Evolutionary conservation across 139 green algal species (phyloP).

Genomic region (Microglena sp.): DNA sequence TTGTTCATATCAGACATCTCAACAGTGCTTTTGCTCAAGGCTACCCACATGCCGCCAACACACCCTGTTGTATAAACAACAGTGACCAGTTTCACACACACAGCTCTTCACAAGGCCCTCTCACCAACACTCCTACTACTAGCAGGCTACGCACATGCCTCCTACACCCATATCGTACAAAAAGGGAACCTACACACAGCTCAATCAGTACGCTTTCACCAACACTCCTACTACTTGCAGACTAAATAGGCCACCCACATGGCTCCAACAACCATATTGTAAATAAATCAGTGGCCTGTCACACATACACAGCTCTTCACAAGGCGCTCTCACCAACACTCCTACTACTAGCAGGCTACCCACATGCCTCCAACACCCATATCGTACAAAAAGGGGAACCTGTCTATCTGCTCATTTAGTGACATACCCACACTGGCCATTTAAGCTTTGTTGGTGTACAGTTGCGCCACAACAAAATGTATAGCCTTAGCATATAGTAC

Average conservation of each 20-base stretch:
- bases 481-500: too few relatives aligned
- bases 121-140: too few relatives aligned
- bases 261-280: not conserved
- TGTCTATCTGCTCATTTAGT: constrained; percentile 73
- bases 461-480: constrained; percentile 34
- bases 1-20: not conserved
- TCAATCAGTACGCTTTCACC: too few relatives aligned
- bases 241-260: not conserved
- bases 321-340: not conserved
- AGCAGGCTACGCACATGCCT: too few relatives aligned
- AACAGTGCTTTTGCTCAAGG: not conserved
- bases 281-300: not conserved
- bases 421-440: constrained; percentile 58
- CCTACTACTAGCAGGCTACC: not conserved
- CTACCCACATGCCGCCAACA: too few relatives aligned
- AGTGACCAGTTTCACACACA: too few relatives aligned
- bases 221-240: too few relatives aligned
- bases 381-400: too few relatives aligned
- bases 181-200: too few relatives aligned
- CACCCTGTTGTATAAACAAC: too few relatives aligned
- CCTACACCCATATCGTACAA: too few relatives aligned
- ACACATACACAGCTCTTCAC: not conserved
- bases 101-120: too few relatives aligned
- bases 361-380: constrained; percentile 20
- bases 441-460: constrained; percentile 80